Evolutionary conservation across 768 basidiomycete genomes (phyloP).

Genomic region (Harrya chromipes): DNA sequence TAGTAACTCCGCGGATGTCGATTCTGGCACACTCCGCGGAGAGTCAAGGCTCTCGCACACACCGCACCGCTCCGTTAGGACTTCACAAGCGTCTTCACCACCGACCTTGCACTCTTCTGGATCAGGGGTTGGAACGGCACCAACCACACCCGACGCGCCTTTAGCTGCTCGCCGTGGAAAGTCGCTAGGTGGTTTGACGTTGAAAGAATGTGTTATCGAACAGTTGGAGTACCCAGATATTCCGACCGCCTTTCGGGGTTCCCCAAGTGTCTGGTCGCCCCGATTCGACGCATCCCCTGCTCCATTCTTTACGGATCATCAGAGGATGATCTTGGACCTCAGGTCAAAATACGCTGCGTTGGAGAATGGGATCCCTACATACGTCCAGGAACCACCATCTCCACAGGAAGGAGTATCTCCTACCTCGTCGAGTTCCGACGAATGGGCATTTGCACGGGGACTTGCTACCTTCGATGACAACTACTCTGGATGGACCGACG

Average conservation of each 20-base stretch:
- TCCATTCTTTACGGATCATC: slow-evolving; percentile 28
- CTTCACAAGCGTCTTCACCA: background rate
- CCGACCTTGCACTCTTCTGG: background rate
- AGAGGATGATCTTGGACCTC: slow-evolving; percentile 37
- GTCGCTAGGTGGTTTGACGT: slow-evolving; percentile 28
- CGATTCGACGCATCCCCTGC: slow-evolving; percentile 17
- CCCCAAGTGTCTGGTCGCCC: slow-evolving; percentile 33
- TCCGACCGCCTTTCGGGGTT: slow-evolving; percentile 42
- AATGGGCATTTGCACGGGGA: slow-evolving; percentile 37
- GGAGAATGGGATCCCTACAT: slow-evolving; percentile 12
- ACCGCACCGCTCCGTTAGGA: background rate
- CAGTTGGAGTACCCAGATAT: slow-evolving; percentile 38
- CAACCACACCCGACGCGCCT: slow-evolving; percentile 17
- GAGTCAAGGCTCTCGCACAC: slow-evolving; percentile 2
- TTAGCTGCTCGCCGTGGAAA: slow-evolving; percentile 41
- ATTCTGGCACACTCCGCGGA: slow-evolving; percentile 2
- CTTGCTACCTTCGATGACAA: slow-evolving; percentile 25
- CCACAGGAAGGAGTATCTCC: background rate
- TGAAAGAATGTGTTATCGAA: slow-evolving; percentile 17
- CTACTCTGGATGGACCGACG: slow-evolving; percentile 7
- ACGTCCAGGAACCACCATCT: slow-evolving; percentile 2
- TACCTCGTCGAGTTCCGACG: slow-evolving; percentile 27
- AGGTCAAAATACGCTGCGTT: slow-evolving; percentile 32
- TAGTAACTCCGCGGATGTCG: slow-evolving; percentile 10
- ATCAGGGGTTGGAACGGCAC: background rate